These are phyloP conservation scores for Ophiosphaerella narmari DNA, from an alignment of 2,329 filamentous ascomycete species.

Conservation along the genomic window DNA sequence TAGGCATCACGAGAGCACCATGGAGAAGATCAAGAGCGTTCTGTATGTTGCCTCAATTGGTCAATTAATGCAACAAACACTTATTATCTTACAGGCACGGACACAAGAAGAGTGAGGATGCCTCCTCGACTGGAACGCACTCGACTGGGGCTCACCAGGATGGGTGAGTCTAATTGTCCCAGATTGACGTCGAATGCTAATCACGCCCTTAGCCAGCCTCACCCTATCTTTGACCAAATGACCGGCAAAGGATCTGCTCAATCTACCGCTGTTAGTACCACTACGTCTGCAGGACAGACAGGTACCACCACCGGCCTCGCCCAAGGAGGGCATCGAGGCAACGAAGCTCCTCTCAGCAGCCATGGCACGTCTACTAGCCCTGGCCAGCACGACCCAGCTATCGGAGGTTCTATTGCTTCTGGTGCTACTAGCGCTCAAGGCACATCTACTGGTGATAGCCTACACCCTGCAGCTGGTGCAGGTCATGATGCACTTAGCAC, in stretches of 20 bases:
- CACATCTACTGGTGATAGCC: conserved; percentile 6
- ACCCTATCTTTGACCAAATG: conserved; percentile 40
- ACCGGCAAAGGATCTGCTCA: conserved; percentile 8
- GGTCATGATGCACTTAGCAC: conserved; percentile 30
- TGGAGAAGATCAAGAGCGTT: conserved; percentile 54
- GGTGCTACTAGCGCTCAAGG: not conserved
- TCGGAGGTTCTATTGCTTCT: conserved; percentile 2
- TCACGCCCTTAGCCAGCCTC: conserved; percentile 8
- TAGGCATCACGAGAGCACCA: conserved; percentile 20
- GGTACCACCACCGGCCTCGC: conserved; percentile 7
- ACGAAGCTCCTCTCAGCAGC: conserved; percentile 1
- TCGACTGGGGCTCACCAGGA: conserved; percentile 11
- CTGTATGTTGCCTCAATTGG: conserved; percentile 39
- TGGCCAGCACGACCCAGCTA: not conserved
- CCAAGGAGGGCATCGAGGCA: not conserved
- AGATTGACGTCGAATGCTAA: conserved; percentile 1
- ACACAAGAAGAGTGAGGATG: conserved; percentile 42
- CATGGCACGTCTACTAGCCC: not conserved
- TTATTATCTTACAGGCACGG: conserved; percentile 23
- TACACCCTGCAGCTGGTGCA: conserved; percentile 17
- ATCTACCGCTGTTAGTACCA: conserved; percentile 12
- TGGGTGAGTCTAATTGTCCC: not conserved
- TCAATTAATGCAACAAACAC: conserved; percentile 33
- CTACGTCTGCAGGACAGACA: conserved; percentile 14
- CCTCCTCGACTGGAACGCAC: conserved; percentile 13